These are phyloP conservation scores for Talaromyces thailandensis DNA, from an alignment of 495 filamentous ascomycete species.

Conservation along the genomic window DNA sequence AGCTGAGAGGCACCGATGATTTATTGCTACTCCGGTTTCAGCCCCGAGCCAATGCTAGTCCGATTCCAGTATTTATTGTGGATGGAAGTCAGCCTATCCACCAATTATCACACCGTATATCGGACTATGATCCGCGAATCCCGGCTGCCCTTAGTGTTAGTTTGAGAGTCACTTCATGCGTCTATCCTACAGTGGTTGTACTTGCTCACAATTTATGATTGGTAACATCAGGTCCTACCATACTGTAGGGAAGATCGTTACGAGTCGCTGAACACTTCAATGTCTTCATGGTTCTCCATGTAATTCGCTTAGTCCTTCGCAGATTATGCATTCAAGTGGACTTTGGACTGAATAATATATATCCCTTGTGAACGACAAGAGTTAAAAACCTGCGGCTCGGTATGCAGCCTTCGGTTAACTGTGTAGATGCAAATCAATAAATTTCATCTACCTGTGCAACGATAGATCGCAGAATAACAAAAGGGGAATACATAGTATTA, in stretches of 20 bases:
- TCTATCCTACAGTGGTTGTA: not conserved
- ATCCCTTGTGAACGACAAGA: not conserved
- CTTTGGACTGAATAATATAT: not conserved
- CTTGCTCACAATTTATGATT: not conserved
- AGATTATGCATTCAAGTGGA: not conserved
- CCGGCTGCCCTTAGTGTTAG: not conserved
- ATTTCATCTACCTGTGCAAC: not conserved
- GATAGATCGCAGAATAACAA: not conserved
- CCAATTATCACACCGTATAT: not conserved
- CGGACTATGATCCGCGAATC: not conserved
- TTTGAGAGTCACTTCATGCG: not conserved
- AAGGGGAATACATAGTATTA: not conserved
- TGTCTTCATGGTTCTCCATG: no score
- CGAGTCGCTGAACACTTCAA: no score
- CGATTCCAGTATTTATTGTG: not conserved
- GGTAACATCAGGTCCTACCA: no score
- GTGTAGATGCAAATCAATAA: not conserved
- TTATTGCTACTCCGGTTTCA: not conserved
- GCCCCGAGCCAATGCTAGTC: not conserved
- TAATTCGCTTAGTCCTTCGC: no score
- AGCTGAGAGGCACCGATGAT: not conserved
- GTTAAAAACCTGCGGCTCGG: not conserved
- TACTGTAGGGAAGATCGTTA: no score
- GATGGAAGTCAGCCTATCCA: not conserved
- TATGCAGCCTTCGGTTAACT: not conserved